phyloP scores from a whole-genome alignment of 805 yeast genomes.

The Candida coquimbonensis region DNA sequence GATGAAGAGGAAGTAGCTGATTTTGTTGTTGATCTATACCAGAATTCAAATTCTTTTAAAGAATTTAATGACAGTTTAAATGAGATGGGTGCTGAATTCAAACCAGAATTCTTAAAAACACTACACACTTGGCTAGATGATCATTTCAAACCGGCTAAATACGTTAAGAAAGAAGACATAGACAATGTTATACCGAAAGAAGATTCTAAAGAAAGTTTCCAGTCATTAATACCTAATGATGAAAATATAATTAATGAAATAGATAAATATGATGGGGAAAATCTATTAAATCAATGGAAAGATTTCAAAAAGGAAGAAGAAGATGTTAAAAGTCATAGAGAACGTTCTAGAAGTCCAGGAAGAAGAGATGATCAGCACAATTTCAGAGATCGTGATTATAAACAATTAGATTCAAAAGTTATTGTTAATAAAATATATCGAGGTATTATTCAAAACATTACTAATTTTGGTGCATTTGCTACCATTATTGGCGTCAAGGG shows the following conservation, averaged over 20 bases:
- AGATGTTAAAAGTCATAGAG: conserved; percentile 8
- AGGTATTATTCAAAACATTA: conserved; percentile 56
- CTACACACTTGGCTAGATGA: conserved; percentile 6
- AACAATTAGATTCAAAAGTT: conserved; percentile 24
- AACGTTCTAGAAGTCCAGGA: conserved; percentile 8
- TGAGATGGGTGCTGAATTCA: conserved; percentile 39
- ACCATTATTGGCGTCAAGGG: conserved; percentile 35
- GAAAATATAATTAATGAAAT: conserved; percentile 13
- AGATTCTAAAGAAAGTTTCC: background rate
- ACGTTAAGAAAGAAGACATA: conserved; percentile 5
- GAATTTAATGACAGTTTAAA: conserved; percentile 32
- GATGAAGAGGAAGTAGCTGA: conserved; percentile 40
- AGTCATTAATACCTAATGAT: conserved; percentile 17
- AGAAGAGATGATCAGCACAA: conserved; percentile 3
- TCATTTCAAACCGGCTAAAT: background rate
- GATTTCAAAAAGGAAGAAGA: conserved; percentile 20
- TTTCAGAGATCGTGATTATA: conserved; percentile 11
- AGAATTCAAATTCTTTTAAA: conserved; percentile 23
- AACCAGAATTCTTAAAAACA: conserved; percentile 19
- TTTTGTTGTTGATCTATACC: conserved; percentile 35
- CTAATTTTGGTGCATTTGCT: conserved; percentile 76
- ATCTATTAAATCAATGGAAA: conserved; percentile 12
- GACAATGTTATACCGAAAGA: conserved; percentile 10
- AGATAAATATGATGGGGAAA: conserved; percentile 11
- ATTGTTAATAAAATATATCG: conserved; percentile 41